These are phyloP conservation scores for Pichia sp. DNA, from an alignment of 1,139 yeast genomes.

Conservation along the genomic window DNA sequence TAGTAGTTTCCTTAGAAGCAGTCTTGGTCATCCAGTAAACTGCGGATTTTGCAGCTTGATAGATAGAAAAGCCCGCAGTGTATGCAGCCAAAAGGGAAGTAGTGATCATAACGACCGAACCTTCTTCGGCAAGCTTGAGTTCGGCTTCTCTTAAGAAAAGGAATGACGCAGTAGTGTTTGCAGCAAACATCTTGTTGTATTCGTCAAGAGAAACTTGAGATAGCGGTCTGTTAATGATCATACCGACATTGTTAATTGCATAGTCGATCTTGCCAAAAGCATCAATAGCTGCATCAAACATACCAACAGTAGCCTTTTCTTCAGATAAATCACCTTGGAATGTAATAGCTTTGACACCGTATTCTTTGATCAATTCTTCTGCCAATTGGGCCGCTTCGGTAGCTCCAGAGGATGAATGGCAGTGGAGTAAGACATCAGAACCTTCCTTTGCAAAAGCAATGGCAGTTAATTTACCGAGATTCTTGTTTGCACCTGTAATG, in stretches of 20 bases:
- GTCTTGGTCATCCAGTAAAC: conserved; percentile 58
- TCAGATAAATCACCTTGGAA: conserved; percentile 46
- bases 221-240: conserved; percentile 57
- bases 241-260: conserved; percentile 67
- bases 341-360: conserved; percentile 41
- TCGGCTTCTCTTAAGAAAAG: conserved; percentile 61
- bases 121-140: conserved; percentile 47
- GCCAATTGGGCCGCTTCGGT: conserved; percentile 41
- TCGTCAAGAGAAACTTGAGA: conserved; percentile 50
- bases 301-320: conserved; percentile 41
- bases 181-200: conserved; percentile 50
- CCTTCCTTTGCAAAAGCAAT: conserved; percentile 54
- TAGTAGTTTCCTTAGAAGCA: conserved; percentile 56
- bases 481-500: conserved; percentile 69
- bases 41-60: conserved; percentile 61
- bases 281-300: conserved; percentile 46
- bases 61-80: conserved; percentile 53
- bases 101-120: conserved; percentile 55
- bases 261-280: conserved; percentile 52
- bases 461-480: conserved; percentile 61
- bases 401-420: conserved; percentile 45
- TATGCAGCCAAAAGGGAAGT: conserved; percentile 68
- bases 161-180: conserved; percentile 60
- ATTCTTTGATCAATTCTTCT: conserved; percentile 36
- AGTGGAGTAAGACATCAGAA: conserved; percentile 55